Percentiles rank a stretch among this genome's conserved stretches.
Evolutionary conservation across 345 rosid genomes (phyloP).

Genomic region (Eucalyptus erythrocorys): DNA sequence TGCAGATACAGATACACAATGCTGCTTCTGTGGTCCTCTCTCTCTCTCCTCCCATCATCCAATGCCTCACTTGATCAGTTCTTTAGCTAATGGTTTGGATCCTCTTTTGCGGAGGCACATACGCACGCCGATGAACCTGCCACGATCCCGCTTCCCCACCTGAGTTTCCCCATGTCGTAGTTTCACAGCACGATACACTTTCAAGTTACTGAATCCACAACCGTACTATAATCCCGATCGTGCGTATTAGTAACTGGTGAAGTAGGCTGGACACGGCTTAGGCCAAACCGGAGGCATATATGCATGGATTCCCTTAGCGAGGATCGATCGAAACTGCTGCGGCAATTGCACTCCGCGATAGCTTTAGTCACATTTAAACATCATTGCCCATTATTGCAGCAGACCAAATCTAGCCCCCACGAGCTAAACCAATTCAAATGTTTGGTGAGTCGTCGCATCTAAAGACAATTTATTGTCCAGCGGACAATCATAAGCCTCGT

Average conservation of each 20-base stretch:
- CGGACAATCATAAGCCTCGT: background rate
- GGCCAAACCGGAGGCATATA: background rate
- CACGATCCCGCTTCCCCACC: background rate
- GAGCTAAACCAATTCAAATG: background rate
- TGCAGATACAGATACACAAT: background rate
- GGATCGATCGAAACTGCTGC: background rate
- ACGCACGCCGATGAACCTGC: background rate
- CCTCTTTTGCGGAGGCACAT: background rate
- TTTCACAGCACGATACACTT: background rate
- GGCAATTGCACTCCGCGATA: background rate
- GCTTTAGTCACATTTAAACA: background rate
- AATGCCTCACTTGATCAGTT: background rate
- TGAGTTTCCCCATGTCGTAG: background rate
- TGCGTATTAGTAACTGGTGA: background rate
- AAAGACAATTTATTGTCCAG: background rate
- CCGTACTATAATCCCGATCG: background rate
- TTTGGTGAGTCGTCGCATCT: background rate
- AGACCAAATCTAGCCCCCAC: background rate
- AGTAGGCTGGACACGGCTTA: background rate
- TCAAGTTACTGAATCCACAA: background rate
- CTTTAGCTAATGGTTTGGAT: background rate
- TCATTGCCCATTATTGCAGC: background rate
- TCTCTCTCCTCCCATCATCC: background rate
- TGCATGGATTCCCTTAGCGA: background rate
- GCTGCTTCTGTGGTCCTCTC: background rate